Percentiles rank a stretch among this genome's conserved stretches.
Conservation (phyloP, 164 flowering plant genomes). For the grape (Vitis vinifera) region ASM3070453v1 NC_081814.1:8266501-8267000, state of each 20-base stretch:
- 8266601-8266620: no score
- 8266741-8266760: conserved; percentile 1
- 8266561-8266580: neutral
- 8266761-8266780: neutral
- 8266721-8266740: neutral
- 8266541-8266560: neutral
- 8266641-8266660: neutral
- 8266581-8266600: no score
- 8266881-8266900: conserved; percentile 71
- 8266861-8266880: conserved; percentile 64
- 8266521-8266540: neutral
- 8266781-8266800: neutral
- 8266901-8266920: conserved; percentile 84
- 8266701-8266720: conserved; percentile 4
- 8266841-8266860: conserved; percentile 78
- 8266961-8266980: conserved; percentile 44
- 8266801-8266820: conserved; percentile 5
- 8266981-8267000: conserved; percentile 30
- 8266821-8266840: conserved; percentile 52
- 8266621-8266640: neutral
- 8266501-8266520: no score
- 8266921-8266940: conserved; percentile 81
- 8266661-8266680: neutral
- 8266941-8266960: conserved; percentile 74
- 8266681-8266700: conserved; percentile 1